phyloP scores from a whole-genome alignment of 2,329 filamentous ascomycete species.

The Teratosphaeriaceae sp. region DNA sequence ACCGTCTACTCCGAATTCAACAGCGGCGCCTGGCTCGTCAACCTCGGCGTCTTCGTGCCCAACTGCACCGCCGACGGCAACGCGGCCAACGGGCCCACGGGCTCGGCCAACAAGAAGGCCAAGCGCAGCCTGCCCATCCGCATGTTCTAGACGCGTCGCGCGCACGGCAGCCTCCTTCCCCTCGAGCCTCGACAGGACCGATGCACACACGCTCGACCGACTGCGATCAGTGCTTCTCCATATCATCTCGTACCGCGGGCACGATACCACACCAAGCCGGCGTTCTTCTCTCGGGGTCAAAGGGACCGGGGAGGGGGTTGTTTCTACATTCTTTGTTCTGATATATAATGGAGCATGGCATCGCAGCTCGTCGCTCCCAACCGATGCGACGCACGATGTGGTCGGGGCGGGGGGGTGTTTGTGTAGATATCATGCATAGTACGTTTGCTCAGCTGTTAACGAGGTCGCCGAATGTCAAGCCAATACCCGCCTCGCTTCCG shows the following conservation, averaged over 20 bases:
- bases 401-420: background rate
- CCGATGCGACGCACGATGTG: background rate
- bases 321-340: slow-evolving; percentile 6
- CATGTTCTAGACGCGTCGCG: slow-evolving; percentile 5
- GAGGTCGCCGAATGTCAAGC: background rate
- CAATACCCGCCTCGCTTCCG: too few species aligned
- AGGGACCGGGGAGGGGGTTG: background rate
- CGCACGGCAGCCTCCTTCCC: background rate
- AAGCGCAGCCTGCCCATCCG: slow-evolving; percentile 5
- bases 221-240: slow-evolving; percentile 4
- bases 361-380: background rate
- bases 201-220: background rate
- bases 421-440: slow-evolving; percentile 5
- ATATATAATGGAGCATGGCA: slow-evolving; percentile 5
- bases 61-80: slow-evolving; percentile 10
- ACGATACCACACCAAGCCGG: slow-evolving; percentile 10
- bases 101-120: background rate
- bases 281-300: background rate
- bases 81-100: background rate
- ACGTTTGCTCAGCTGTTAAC: background rate
- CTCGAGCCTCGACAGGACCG: background rate
- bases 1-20: slow-evolving; percentile 25
- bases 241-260: slow-evolving; percentile 5
- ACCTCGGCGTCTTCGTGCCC: slow-evolving; percentile 14
- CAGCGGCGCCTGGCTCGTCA: slow-evolving; percentile 18